phyloP scores from a whole-genome alignment of 164 flowering plant species.

The Kingdonia uniflora region DNA sequence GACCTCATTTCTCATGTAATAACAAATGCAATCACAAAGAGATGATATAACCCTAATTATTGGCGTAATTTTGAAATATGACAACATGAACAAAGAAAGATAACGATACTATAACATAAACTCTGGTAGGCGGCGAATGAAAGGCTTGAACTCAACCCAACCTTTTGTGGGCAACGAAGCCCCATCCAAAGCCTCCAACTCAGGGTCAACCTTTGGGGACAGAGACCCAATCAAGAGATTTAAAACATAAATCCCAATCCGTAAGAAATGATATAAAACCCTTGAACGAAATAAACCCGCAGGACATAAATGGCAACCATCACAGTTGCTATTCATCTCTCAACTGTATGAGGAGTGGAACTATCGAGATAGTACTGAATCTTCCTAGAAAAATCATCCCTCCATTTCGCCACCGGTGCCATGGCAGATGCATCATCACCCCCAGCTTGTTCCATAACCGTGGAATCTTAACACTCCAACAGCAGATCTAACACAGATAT shows the following conservation, averaged over 20 bases:
- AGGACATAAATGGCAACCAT: not conserved
- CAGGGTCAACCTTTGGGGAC: conserved; percentile 44
- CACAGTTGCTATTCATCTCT: not conserved
- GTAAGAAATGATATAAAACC: not conserved
- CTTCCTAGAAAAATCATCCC: not conserved
- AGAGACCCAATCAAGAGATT: conserved; percentile 40
- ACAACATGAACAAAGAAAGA: no score
- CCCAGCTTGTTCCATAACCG: no score
- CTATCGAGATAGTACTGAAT: conserved; percentile 3
- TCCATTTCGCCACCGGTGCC: not conserved
- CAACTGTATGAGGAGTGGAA: conserved; percentile 1
- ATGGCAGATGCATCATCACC: no score
- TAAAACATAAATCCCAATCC: conserved; percentile 30
- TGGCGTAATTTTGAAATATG: no score
- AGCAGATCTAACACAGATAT: no score
- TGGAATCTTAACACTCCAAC: no score
- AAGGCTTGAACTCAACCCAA: conserved; percentile 35
- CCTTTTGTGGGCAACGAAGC: conserved; percentile 34
- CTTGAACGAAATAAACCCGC: conserved; percentile 1
- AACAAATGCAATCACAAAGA: no score
- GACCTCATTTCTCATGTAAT: no score
- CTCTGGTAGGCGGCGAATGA: conserved; percentile 1
- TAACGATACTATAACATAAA: conserved; percentile 1
- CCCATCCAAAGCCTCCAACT: conserved; percentile 30
- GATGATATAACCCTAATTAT: no score